Base-by-base conservation (phyloP, 345 rosid genomes). In the Erysimum cheiranthoides region DNA sequence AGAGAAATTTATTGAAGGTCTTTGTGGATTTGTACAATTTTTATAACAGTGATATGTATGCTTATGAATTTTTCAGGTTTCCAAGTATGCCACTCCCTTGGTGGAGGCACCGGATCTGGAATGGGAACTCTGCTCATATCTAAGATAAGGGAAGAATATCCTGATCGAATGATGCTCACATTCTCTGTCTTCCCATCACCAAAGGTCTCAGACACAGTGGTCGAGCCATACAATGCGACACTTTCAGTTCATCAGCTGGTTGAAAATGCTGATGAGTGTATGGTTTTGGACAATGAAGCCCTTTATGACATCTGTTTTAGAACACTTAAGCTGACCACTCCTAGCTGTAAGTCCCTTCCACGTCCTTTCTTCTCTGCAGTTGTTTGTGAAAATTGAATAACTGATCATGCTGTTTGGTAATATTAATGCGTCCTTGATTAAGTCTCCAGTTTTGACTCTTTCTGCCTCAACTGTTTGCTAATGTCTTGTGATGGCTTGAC, bases 101-200 rank as follows among this genome's bases (percentile, higher is more conserved):
- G 95, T 35, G 95, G 95, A 40, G 95, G 95, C 21, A 90, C 95
- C 0, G 92, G 95, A 36, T 87, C 95, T 34, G 92, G 95, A 66
- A 90, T 90, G 95, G 95, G 95, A 11, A 90, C 95, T 4, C 80
- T 90, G 38, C 70, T 90, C 75, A 90, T 90, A 64, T 90, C 92
- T 8, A 88, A 90, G 82, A 88, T 88, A 18, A 83, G 92, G 67
- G 90, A 88, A 71, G 92, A 90, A 82, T 88, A 88, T 58, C 90
- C 92, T 3, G 96, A 90, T 68, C 84, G 96, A 28, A 90, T 90
- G 96, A 90, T 88, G 96, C 96, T 90, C 10, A 90, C 96, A 1
- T 90, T 90, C 74, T 90, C 92, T 8, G 96, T 90, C 61, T 90
- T 88, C 77, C 95, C 95, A n/a, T 89, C 95, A 52, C 95, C 95